Base-by-base conservation (phyloP, 2,329 filamentous ascomycete species). In the Eurotiales sp. region DNA sequence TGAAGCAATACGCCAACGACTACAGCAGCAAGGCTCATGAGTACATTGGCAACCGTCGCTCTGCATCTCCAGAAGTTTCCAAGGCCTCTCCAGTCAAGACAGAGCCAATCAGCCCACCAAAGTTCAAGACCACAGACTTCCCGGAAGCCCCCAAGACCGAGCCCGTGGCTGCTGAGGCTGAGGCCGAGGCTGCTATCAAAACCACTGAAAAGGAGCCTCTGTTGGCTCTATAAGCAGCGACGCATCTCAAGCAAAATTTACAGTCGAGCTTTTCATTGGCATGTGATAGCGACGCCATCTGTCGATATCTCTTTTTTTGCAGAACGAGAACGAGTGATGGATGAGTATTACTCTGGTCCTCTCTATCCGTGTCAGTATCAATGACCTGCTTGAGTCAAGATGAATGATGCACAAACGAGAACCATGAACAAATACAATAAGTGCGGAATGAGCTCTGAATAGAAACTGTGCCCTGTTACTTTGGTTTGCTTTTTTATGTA, bases 1-100 rank as follows among this genome's bases (percentile, higher is more conserved):
- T 83, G 61, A 79, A 80, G 66, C 76, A 74, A 58, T 81, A 83
- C 55, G 77, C 83, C 46, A 78, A 76, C 56, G 79, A 84, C 57
- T 84, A 83, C 68, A 78, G 77, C 54, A 69, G 72, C 62, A 82
- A 83, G 71, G 83, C 82, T 36, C 77, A 82, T 61, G 80, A 80
- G 56, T 72, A 75, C 60, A 75, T 81, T 44, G 51, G 51, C 30
- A 45, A 43, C 51, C 67, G 67, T 46, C 67, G 64, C 27, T 67
- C 66, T 40, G 56, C 58, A 21, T 66, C 67, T 11, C 67, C 65
- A 8, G 64, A 68, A 55, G 53, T 61, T 54, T 48, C 59, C 55
- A 70, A 67, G 59, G 55, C 70, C 75, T 49, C 71, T 74, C 60
- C 67, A 45, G 59, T 74, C 48, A 73, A 73, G 61, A 59, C 72